These are phyloP conservation scores for Pichia occidentalis DNA, from an alignment of 805 yeast species.

Conservation along the genomic window DNA sequence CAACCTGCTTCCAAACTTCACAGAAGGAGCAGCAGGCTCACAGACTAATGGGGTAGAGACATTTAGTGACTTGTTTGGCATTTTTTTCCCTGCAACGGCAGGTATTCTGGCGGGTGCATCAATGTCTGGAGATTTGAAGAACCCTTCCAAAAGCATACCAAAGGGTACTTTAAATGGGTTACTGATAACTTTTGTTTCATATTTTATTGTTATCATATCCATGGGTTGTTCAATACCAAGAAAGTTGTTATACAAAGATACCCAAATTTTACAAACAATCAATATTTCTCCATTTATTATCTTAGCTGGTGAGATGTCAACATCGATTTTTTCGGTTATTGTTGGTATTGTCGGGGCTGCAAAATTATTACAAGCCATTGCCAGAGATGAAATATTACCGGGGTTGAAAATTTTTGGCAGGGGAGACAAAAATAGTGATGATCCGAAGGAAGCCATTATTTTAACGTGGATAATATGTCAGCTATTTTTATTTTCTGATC, in stretches of 20 bases:
- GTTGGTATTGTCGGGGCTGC: conserved; percentile 98
- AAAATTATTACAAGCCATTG: conserved; percentile 81
- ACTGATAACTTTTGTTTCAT: conserved; percentile 66
- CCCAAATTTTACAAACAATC: conserved; percentile 79
- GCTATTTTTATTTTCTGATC: conserved; percentile 77
- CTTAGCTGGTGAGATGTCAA: conserved; percentile 83
- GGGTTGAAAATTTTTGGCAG: conserved; percentile 57
- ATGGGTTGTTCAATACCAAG: conserved; percentile 81
- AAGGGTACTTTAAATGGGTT: conserved; percentile 89
- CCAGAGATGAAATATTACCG: conserved; percentile 84
- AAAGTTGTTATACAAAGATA: conserved; percentile 65
- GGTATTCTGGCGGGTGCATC: conserved; percentile 98
- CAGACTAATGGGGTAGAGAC: conserved; percentile 56
- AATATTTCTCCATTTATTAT: conserved; percentile 63
- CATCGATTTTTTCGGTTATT: conserved; percentile 85
- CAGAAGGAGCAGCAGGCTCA: conserved; percentile 91
- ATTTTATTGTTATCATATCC: conserved; percentile 72
- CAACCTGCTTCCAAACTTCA: conserved; percentile 74
- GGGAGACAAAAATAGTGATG: conserved; percentile 38
- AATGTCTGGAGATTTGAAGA: conserved; percentile 89
- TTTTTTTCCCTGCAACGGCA: conserved; percentile 96
- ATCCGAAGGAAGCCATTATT: conserved; percentile 60
- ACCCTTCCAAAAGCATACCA: conserved; percentile 87
- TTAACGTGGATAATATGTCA: conserved; percentile 83
- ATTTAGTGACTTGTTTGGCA: conserved; percentile 82